Base-by-base conservation (phyloP, 2,329 filamentous ascomycete species). In the Lachnellula occidentalis region DNA sequence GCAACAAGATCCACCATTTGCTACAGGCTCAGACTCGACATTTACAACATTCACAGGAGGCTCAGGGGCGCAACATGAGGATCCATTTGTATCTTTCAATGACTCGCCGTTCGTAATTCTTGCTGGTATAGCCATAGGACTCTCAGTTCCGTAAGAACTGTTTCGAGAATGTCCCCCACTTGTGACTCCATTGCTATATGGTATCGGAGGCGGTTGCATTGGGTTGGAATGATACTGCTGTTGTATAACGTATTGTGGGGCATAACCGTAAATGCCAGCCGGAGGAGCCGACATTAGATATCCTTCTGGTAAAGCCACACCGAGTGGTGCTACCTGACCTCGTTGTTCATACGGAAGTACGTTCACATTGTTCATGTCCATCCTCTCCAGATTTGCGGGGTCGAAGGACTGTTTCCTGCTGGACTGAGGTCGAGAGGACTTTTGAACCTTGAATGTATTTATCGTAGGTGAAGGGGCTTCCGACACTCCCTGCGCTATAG, bases 351-450 rank as follows among this genome's bases (percentile, higher is more conserved):
- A 64, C 2, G 73, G 67, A 45, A 78, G 53, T 47, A 81, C 68
- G 62, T 80, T 82, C 55, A 81, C 65, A 55, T 75, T 76, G 59
- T 68, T 75, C n/a, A 74, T 70, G 59, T 82, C 77, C 70, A 82
- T 80, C 55, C 79, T 74, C 47, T 76, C 73, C 15, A 84, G 66
- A 9, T 71, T 73, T 2, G 70, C 64, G 0, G 74, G 68, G 56
- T 81, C 79, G 60, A 79, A 75, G 0, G 79, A 79, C 53, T 73
- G 74, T 61, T 78, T 81, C 54, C 66, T 58, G 36, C 58, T 63
- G 21, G 63, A 55, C 4, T 34, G 45, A 17, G 61, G 61, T 45
- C 59, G 56, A n/a, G 59, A 50, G 24, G 57, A 48, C 48, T 67
- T 63, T 49, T 66, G 58, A 17, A 69, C 52, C 48, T 66, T 67